Evolutionary conservation across 208 protist genomes (phyloP).

Genomic region (Borovskyia barvae): DNA sequence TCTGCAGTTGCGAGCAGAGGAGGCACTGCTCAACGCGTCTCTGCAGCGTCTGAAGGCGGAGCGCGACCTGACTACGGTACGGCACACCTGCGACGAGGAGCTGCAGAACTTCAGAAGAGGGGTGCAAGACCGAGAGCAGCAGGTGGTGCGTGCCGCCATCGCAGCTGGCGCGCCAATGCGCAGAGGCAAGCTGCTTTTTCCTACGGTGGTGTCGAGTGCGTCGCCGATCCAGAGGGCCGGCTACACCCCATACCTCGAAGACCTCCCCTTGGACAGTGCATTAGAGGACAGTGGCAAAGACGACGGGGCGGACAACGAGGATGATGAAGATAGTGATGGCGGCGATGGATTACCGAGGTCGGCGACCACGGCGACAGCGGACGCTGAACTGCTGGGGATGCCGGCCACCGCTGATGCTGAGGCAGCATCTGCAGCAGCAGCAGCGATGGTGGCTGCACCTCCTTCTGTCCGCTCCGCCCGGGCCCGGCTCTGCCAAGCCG

Average conservation of each 20-base stretch:
- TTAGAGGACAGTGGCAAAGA: too few relatives aligned
- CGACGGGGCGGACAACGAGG: too few relatives aligned
- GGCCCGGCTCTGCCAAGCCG: too few relatives aligned
- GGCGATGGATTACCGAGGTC: background rate
- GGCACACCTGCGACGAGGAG: conserved; percentile 43
- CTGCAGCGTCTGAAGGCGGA: conserved; percentile 56
- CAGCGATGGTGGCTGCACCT: background rate
- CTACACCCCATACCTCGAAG: too few relatives aligned
- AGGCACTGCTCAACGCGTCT: conserved; percentile 52
- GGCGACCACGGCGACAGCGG: conserved; percentile 2
- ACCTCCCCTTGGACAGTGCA: too few relatives aligned
- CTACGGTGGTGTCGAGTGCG: too few relatives aligned
- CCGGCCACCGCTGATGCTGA: conserved; percentile 34
- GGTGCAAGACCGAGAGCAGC: conserved; percentile 31
- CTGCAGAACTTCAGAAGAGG: conserved; percentile 35
- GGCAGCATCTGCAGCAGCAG: conserved; percentile 13
- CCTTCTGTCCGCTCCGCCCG: too few relatives aligned
- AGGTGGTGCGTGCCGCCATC: conserved; percentile 2
- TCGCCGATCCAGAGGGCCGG: too few relatives aligned
- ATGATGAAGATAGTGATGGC: conserved; percentile 9
- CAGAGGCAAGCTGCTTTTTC: too few relatives aligned
- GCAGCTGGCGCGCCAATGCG: background rate
- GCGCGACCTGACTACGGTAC: conserved; percentile 47
- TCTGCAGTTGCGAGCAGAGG: conserved; percentile 49
- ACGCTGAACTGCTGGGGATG: conserved; percentile 28